Conservation (phyloP, 2,329 filamentous ascomycete species). For the Ophiosphaerella narmari region DNA sequence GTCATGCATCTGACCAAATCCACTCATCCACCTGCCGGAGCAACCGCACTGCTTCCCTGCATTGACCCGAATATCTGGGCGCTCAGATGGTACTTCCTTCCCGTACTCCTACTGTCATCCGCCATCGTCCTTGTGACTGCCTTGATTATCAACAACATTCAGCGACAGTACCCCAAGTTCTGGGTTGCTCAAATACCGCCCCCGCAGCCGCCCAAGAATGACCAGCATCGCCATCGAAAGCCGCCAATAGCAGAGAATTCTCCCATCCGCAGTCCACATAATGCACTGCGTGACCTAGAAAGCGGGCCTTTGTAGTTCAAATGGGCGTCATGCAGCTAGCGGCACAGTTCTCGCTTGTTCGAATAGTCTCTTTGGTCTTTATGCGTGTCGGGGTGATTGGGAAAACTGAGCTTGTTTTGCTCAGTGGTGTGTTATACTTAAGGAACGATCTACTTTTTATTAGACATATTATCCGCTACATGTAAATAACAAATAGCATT, state of each 20-base stretch:
- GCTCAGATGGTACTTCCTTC: constrained; percentile 51
- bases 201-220: constrained; percentile 18
- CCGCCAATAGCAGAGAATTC: constrained; percentile 12
- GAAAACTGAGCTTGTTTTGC: too few relatives aligned
- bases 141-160: constrained; percentile 51
- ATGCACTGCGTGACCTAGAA: constrained; percentile 22
- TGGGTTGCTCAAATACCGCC: constrained; percentile 50
- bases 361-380: too few relatives aligned
- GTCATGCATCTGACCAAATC: constrained; percentile 55
- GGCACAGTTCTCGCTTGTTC: too few relatives aligned
- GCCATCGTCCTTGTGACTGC: constrained; percentile 48
- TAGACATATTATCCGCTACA: too few relatives aligned
- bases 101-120: constrained; percentile 49
- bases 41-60: constrained; percentile 52
- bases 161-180: constrained; percentile 52
- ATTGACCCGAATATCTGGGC: constrained; percentile 45
- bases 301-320: constrained; percentile 11
- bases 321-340: too few relatives aligned
- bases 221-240: constrained; percentile 7
- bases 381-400: too few relatives aligned
- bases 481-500: too few relatives aligned
- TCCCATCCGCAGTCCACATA: constrained; percentile 11
- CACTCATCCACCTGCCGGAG: constrained; percentile 54
- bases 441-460: too few relatives aligned
- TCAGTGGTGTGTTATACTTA: too few relatives aligned